These are phyloP conservation scores for Phellinidium pouzarii DNA, from an alignment of 1,284 basidiomycete species.

Conservation along the genomic window DNA sequence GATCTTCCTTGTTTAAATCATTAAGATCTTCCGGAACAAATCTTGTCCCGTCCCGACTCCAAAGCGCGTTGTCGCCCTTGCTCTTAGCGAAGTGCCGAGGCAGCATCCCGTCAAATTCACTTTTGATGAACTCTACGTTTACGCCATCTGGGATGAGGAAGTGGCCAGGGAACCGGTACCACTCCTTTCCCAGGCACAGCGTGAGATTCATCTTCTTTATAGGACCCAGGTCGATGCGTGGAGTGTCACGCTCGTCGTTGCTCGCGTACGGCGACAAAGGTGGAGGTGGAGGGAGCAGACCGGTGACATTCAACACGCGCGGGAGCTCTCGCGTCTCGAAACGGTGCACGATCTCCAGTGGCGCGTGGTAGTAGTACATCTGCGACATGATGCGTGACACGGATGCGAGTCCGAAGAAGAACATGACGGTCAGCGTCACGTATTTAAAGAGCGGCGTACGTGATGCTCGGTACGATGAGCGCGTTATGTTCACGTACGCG, in stretches of 20 bases:
- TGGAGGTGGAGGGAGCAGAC: slow-evolving; percentile 43
- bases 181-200: slow-evolving; percentile 93
- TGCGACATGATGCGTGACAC: slow-evolving; percentile 75
- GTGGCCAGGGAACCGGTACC: slow-evolving; percentile 91
- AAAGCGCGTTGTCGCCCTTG: slow-evolving; percentile 31
- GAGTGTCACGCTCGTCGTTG: slow-evolving; percentile 43
- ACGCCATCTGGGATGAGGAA: slow-evolving; percentile 84
- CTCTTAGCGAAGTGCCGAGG: slow-evolving; percentile 69
- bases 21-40: slow-evolving; percentile 69
- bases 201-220: slow-evolving; percentile 67
- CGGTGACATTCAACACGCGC: slow-evolving; percentile 66
- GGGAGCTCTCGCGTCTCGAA: slow-evolving; percentile 81
- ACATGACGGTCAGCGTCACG: slow-evolving; percentile 66
- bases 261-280: slow-evolving; percentile 31
- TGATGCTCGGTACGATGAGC: slow-evolving; percentile 85
- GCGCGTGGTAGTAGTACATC: slow-evolving; percentile 87
- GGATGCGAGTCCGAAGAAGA: slow-evolving; percentile 64
- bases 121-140: slow-evolving; percentile 79
- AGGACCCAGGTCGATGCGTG: slow-evolving; percentile 63
- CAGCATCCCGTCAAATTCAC: slow-evolving; percentile 83
- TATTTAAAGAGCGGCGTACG: slow-evolving; percentile 68
- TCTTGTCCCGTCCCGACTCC: slow-evolving; percentile 64
- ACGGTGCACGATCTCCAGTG: slow-evolving; percentile 66
- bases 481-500: slow-evolving; percentile 66
- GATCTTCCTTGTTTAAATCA: slow-evolving; percentile 80